These are phyloP conservation scores for Pholiota microspora DNA, from an alignment of 768 basidiomycete species.

Conservation along the genomic window DNA sequence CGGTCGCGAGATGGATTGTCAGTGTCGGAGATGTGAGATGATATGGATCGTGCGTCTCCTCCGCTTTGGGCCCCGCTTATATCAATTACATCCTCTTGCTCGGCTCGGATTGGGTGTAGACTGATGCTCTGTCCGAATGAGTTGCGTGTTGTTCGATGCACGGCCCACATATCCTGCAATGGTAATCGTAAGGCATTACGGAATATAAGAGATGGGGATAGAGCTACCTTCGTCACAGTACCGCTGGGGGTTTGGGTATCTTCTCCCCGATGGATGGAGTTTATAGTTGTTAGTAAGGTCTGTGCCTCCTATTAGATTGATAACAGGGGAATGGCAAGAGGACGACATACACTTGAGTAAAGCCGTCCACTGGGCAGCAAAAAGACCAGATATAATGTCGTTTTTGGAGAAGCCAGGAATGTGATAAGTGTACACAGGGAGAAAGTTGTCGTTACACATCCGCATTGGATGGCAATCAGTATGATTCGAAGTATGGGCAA, in stretches of 20 bases:
- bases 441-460: slow-evolving; percentile 33
- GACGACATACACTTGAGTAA: slow-evolving; percentile 35
- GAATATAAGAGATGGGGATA: background rate
- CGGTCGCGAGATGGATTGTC: background rate
- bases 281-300: background rate
- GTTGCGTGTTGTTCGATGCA: background rate
- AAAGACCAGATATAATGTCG: slow-evolving; percentile 36
- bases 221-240: background rate
- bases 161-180: slow-evolving; percentile 5
- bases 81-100: background rate
- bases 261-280: background rate
- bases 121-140: slow-evolving; percentile 16
- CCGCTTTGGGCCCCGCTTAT: background rate
- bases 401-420: slow-evolving; percentile 24
- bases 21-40: background rate
- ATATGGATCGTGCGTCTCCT: background rate
- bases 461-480: slow-evolving; percentile 28
- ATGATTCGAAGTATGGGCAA: background rate
- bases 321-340: background rate
- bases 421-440: slow-evolving; percentile 31
- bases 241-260: background rate
- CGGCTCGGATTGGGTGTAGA: slow-evolving; percentile 21
- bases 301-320: too few species aligned
- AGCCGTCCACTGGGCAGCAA: slow-evolving; percentile 38
- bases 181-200: background rate